Percentiles rank a stretch among this genome's conserved stretches.
phyloP scores from a whole-genome alignment of 1,284 basidiomycete species.

The Heterobasidion occidentale region DNA sequence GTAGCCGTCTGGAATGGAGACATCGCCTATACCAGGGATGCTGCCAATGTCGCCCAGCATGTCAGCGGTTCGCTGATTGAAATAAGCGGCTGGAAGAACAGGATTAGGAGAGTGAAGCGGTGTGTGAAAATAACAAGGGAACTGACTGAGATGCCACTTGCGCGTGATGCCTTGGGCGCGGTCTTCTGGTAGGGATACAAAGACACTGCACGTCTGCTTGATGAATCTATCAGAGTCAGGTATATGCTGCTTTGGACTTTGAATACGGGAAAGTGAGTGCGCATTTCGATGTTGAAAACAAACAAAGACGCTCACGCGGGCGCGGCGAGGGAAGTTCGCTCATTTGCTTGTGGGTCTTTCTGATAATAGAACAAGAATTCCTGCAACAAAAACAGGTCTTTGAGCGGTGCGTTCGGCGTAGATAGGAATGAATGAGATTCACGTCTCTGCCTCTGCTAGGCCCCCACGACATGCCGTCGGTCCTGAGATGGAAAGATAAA shows the following conservation, averaged over 20 bases:
- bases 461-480: slow-evolving; percentile 77
- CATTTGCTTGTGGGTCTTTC: slow-evolving; percentile 59
- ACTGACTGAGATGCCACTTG: slow-evolving; percentile 78
- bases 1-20: slow-evolving; percentile 62
- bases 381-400: slow-evolving; percentile 24
- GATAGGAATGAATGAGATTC: slow-evolving; percentile 18
- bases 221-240: slow-evolving; percentile 45
- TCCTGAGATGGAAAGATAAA: slow-evolving; percentile 34
- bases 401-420: not conserved
- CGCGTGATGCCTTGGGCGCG: slow-evolving; percentile 52
- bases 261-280: no score
- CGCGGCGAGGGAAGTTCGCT: slow-evolving; percentile 33
- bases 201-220: slow-evolving; percentile 80
- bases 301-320: slow-evolving; percentile 6
- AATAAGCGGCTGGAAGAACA: slow-evolving; percentile 59
- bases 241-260: slow-evolving; percentile 11
- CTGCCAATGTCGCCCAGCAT: slow-evolving; percentile 59
- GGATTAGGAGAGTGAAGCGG: not conserved
- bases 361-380: slow-evolving; percentile 81
- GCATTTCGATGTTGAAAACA: slow-evolving; percentile 9
- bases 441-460: slow-evolving; percentile 74
- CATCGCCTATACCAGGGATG: slow-evolving; percentile 54
- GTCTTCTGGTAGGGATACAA: slow-evolving; percentile 64
- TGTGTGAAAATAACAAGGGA: not conserved
- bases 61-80: slow-evolving; percentile 66